These are phyloP conservation scores for Lachnellula occidentalis DNA, from an alignment of 2,329 filamentous ascomycete genomes.

Conservation along the genomic window DNA sequence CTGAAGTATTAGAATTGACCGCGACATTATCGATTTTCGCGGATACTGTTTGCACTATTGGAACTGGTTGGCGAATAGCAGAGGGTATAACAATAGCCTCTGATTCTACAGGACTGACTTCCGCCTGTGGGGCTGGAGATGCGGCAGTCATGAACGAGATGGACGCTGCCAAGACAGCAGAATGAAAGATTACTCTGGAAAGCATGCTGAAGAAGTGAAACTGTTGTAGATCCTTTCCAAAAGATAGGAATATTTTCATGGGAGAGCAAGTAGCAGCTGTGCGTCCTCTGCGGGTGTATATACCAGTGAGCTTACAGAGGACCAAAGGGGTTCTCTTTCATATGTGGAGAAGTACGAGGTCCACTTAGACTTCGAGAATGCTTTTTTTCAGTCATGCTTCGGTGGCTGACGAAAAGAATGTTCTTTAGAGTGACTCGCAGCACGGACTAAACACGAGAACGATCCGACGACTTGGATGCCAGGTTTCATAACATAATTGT, in stretches of 20 bases:
- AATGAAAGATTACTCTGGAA: conserved; percentile 7
- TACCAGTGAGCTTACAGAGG: neutral
- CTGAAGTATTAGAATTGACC: conserved; percentile 16
- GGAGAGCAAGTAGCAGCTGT: neutral
- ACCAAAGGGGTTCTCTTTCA: neutral
- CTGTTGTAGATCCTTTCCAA: neutral
- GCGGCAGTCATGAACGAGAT: conserved; percentile 4
- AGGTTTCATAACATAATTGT: neutral
- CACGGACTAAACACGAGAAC: neutral
- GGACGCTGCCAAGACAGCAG: conserved; percentile 4
- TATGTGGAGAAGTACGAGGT: neutral
- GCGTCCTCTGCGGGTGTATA: neutral
- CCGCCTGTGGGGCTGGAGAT: neutral
- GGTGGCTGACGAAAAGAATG: neutral
- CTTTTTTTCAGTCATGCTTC: neutral
- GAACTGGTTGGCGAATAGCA: conserved; percentile 6
- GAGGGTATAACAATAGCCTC: conserved; percentile 3
- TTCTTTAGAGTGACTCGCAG: neutral
- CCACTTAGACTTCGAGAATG: neutral
- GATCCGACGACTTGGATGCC: neutral
- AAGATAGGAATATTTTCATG: neutral
- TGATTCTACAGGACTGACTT: neutral
- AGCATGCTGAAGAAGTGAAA: conserved; percentile 9
- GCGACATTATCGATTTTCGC: conserved; percentile 12
- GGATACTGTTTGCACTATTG: conserved; percentile 10